A percentile compares a stretch with the other conserved stretches of the same genome.
These are phyloP conservation scores for Plasmodium blacklocki DNA, from an alignment of 169 alveolate species.

Conservation along the genomic window DNA sequence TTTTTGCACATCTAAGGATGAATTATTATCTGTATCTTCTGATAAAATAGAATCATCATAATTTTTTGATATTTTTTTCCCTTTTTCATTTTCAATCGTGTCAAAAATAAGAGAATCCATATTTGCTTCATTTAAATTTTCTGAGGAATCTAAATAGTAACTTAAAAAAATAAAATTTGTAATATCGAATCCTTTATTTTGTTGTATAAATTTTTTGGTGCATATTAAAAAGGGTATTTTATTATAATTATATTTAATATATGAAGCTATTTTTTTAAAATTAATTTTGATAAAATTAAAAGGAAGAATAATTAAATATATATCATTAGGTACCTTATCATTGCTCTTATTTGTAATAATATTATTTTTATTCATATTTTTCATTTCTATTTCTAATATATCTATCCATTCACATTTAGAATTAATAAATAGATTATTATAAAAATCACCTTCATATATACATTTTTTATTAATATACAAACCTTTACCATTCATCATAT, in stretches of 20 bases:
- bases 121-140: not conserved
- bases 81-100: not conserved
- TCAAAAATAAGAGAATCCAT: not conserved
- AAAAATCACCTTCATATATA: slow-evolving; percentile 46
- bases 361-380: not conserved
- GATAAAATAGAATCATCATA: not conserved
- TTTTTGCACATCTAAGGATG: too few species aligned
- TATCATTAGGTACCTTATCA: not conserved
- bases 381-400: slow-evolving; percentile 34
- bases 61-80: slow-evolving; percentile 2
- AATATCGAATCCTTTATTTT: slow-evolving; percentile 29
- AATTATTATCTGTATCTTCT: not conserved
- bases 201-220: slow-evolving; percentile 41
- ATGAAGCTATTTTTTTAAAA: slow-evolving; percentile 48
- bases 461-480: slow-evolving; percentile 30
- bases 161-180: slow-evolving; percentile 65
- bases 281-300: slow-evolving; percentile 61
- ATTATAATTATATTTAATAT: slow-evolving; percentile 41
- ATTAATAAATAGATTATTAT: slow-evolving; percentile 49
- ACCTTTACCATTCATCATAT: slow-evolving; percentile 69
- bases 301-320: slow-evolving; percentile 47
- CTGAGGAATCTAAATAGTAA: slow-evolving; percentile 22
- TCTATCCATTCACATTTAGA: slow-evolving; percentile 65
- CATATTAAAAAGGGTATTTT: slow-evolving; percentile 64
- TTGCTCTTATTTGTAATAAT: not conserved